Percentiles rank a stretch among this genome's conserved stretches.
Evolutionary conservation across 192 early-diverging fungal genomes (phyloP).

Genomic region (Coemansia sp.): DNA sequence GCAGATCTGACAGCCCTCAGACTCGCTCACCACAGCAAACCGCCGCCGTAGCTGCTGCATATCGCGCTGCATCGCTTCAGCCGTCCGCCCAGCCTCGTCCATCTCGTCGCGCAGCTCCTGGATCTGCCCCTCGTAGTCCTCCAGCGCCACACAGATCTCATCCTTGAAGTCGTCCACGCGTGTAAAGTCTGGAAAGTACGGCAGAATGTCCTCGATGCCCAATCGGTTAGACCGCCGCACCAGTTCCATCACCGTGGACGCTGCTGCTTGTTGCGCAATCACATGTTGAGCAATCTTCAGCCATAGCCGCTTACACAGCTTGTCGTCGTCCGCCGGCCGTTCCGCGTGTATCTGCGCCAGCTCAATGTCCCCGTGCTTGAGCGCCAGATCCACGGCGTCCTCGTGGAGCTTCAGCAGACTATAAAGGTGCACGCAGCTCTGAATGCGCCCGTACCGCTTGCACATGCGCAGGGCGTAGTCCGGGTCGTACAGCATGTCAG

Average conservation of each 20-base stretch:
- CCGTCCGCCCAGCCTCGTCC: slow-evolving; percentile 92
- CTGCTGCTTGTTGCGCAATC: slow-evolving; percentile 79
- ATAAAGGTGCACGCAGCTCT: slow-evolving; percentile 89
- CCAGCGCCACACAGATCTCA: slow-evolving; percentile 86
- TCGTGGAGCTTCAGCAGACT: slow-evolving; percentile 84
- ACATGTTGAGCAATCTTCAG: slow-evolving; percentile 90
- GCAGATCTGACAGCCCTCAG: slow-evolving; percentile 80
- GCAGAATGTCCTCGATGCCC: slow-evolving; percentile 94
- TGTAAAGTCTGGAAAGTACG: slow-evolving; percentile 96
- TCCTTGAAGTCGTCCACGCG: slow-evolving; percentile 97
- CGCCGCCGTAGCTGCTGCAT: slow-evolving; percentile 82
- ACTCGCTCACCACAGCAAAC: slow-evolving; percentile 47
- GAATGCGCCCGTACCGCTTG: slow-evolving; percentile 74
- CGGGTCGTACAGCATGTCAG: slow-evolving; percentile 80
- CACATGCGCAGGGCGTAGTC: slow-evolving; percentile 92
- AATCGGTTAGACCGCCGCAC: slow-evolving; percentile 71
- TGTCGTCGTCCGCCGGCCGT: slow-evolving; percentile 84
- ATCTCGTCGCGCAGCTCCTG: slow-evolving; percentile 86
- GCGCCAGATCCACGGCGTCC: slow-evolving; percentile 86
- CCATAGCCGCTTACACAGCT: slow-evolving; percentile 85
- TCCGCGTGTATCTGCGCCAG: slow-evolving; percentile 91
- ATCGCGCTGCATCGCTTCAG: slow-evolving; percentile 90
- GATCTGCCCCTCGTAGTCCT: slow-evolving; percentile 90
- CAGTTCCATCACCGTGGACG: slow-evolving; percentile 85
- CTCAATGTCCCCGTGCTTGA: slow-evolving; percentile 83